phyloP scores from a whole-genome alignment of 2,329 filamentous ascomycete species.

The Remersonia thermophila region DNA sequence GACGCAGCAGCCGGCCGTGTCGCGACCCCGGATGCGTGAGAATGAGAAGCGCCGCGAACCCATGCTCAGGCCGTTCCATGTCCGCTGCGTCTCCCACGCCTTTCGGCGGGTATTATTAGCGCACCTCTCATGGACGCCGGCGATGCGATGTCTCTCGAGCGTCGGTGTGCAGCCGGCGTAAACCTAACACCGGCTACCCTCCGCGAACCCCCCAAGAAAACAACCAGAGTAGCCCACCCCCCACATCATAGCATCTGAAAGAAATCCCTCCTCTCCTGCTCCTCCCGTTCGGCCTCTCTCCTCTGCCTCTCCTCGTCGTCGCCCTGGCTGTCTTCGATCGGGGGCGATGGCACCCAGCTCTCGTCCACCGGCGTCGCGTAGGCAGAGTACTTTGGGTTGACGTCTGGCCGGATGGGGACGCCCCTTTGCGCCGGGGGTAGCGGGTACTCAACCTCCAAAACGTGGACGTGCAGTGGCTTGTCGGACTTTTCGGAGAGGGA shows the following conservation, averaged over 20 bases:
- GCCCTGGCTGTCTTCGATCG: conserved; percentile 4
- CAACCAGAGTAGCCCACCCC: not conserved
- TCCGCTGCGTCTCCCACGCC: no score
- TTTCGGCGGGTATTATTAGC: no score
- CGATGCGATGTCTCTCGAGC: no score
- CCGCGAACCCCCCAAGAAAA: no score
- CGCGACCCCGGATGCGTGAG: no score
- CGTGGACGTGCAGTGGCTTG: not conserved
- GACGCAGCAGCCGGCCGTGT: no score
- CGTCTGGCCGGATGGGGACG: conserved; percentile 5
- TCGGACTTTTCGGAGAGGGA: no score
- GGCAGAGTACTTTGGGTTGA: conserved; percentile 6
- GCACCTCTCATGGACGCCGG: no score
- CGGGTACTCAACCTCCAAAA: not conserved
- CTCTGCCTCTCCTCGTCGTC: conserved; percentile 4
- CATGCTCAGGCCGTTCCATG: no score
- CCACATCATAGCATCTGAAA: conserved; percentile 16
- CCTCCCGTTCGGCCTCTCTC: conserved; percentile 13
- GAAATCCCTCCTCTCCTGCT: conserved; percentile 16
- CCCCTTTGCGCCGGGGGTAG: not conserved
- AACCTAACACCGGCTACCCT: no score
- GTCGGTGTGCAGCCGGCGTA: no score
- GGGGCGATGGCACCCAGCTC: not conserved
- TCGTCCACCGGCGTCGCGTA: conserved; percentile 8
- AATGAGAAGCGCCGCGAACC: no score